Evolutionary conservation across 106 monocot genomes (phyloP).

Genomic region (Dactylorhiza incarnata): DNA sequence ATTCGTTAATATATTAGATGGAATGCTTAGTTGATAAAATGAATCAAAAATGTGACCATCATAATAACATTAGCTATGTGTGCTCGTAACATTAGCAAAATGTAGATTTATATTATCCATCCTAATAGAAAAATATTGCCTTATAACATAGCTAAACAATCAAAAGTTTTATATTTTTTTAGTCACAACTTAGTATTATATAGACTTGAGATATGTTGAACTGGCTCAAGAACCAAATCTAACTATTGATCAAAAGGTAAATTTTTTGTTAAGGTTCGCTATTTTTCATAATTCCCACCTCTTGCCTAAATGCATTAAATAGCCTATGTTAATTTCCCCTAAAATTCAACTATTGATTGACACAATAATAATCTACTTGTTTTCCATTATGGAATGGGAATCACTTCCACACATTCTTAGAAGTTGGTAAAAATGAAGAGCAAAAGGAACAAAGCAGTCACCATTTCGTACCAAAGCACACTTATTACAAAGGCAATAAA

Average conservation of each 20-base stretch:
- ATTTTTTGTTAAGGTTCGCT: no score
- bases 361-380: background rate
- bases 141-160: background rate
- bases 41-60: background rate
- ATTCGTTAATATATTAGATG: background rate
- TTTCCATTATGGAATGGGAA: background rate
- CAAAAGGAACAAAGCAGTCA: no score
- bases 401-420: background rate
- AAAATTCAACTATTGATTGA: background rate
- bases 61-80: background rate
- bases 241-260: no score
- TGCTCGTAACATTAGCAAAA: no score
- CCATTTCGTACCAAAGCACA: background rate
- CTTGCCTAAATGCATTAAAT: background rate
- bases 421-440: no score
- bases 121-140: background rate
- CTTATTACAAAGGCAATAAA: background rate
- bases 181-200: background rate
- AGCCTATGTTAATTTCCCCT: background rate
- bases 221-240: background rate
- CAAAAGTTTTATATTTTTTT: background rate
- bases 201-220: background rate
- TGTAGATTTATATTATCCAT: background rate
- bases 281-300: background rate
- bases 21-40: background rate